Evolutionary conservation across 1,284 basidiomycete species (phyloP).

Genomic region (Phellopilus nigrolimitatus): DNA sequence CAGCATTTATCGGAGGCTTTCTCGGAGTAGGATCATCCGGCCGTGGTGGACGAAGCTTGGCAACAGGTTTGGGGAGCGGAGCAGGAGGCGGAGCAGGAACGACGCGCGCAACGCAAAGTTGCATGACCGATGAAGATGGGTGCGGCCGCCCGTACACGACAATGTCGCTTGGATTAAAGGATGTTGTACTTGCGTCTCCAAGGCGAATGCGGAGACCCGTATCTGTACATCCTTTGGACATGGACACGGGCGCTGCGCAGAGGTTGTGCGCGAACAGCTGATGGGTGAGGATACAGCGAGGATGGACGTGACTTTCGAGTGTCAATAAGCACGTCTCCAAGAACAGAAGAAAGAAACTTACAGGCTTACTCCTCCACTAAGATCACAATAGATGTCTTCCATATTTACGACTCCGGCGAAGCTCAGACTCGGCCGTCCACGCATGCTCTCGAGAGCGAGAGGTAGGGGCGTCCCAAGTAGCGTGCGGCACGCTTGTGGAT

Average conservation of each 20-base stretch:
- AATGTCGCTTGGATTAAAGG: constrained; percentile 58
- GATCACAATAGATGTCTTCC: constrained; percentile 55
- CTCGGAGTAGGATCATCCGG: constrained; percentile 77
- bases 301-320: constrained; percentile 59
- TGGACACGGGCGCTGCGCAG: constrained; percentile 46
- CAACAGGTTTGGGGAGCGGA: constrained; percentile 26
- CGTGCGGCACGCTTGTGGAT: constrained; percentile 32
- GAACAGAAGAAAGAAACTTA: constrained; percentile 32
- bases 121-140: constrained; percentile 31
- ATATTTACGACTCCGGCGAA: constrained; percentile 52
- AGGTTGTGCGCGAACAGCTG: constrained; percentile 69
- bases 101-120: constrained; percentile 56
- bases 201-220: constrained; percentile 62
- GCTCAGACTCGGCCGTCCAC: constrained; percentile 60
- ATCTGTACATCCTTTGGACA: constrained; percentile 33
- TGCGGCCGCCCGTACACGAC: constrained; percentile 57
- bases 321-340: not conserved
- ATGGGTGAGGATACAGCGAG: constrained; percentile 52
- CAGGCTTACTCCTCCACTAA: constrained; percentile 56
- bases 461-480: constrained; percentile 66
- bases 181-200: constrained; percentile 52
- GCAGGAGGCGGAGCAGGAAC: constrained; percentile 37
- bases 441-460: constrained; percentile 73
- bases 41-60: constrained; percentile 44
- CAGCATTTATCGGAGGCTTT: constrained; percentile 42